These are phyloP conservation scores for Linderniella brevidens DNA, from an alignment of 257 asterid genomes.

Conservation along the genomic window DNA sequence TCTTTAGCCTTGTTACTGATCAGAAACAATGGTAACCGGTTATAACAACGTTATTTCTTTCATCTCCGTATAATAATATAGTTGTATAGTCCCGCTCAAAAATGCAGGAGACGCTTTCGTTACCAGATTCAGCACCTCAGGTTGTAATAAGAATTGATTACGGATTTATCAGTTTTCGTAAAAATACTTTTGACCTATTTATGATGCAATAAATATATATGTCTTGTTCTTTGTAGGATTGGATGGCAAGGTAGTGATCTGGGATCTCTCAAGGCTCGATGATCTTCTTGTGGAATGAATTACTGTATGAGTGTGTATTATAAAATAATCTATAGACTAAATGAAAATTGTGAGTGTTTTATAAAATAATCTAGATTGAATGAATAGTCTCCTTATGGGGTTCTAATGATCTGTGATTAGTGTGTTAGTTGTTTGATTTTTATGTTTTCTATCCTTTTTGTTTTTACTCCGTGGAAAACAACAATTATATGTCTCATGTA, in stretches of 20 bases:
- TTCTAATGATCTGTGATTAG: too few relatives aligned
- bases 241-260: slow-evolving; percentile 67
- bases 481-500: too few relatives aligned
- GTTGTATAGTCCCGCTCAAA: slow-evolving; percentile 55
- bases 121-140: slow-evolving; percentile 81
- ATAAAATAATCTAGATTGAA: too few relatives aligned
- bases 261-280: slow-evolving; percentile 24
- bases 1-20: not conserved
- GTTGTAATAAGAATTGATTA: slow-evolving; percentile 15
- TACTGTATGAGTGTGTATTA: too few relatives aligned
- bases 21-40: not conserved
- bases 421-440: too few relatives aligned
- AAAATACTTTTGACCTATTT: not conserved
- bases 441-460: too few relatives aligned
- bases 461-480: too few relatives aligned
- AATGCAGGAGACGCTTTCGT: slow-evolving; percentile 27
- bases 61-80: slow-evolving; percentile 16
- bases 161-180: not conserved
- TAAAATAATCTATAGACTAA: too few relatives aligned
- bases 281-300: too few relatives aligned
- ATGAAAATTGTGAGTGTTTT: too few relatives aligned
- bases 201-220: slow-evolving; percentile 7
- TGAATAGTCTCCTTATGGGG: too few relatives aligned
- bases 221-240: slow-evolving; percentile 23
- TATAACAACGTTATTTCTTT: not conserved